Base-by-base conservation (phyloP, 805 yeast genomes). In the Pichia sporocuriosa region DNA sequence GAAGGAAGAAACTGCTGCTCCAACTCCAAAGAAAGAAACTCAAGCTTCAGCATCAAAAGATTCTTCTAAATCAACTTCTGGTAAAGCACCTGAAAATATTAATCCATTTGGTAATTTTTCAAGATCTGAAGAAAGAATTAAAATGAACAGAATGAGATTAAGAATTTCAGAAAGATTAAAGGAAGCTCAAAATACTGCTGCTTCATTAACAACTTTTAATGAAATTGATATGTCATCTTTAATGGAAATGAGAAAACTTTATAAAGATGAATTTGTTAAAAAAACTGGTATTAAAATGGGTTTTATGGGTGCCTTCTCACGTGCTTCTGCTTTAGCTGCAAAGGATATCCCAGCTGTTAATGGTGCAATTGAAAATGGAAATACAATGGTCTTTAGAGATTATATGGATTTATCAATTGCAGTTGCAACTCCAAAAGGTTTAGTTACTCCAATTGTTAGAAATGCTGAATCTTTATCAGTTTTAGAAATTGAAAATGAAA, bases 171-270 rank as follows among this genome's bases (percentile, higher is more conserved):
- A 90, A 74, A 86, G 98, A 71, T 83, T 90, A 63, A 90, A 90
- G 86, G 97, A 93, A 74, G 85, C 97, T 27, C 98, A 90, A 71
- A 93, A 93, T 75, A 89, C 97, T 43, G 95, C 97, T 52, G 98
- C 98, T 29, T 86, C 97, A 35, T 78, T 90, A 62, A 90, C 98
- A 43, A 90, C 98, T 38, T 90, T 90, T 78, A 90, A 90, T 70
- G 98, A 90, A 72, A 95, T 87, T 50, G 98, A 90, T 69, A 93
- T 90, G 97, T 73, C 93, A 40, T 78, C 83, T 49, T 68, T 93
- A 56, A 72, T 93, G 73, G 93, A 86, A 59, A 81, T 93, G 88
- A 82, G 98, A 73, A 90, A 90, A 68, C 72, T 84, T 53, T 93
- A 93, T 76, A 93, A 93, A 73, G 98, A 93, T 59, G 98, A 93